These are phyloP conservation scores for Tremellales sp. DNA, from an alignment of 1,284 basidiomycete genomes.

Conservation along the genomic window DNA sequence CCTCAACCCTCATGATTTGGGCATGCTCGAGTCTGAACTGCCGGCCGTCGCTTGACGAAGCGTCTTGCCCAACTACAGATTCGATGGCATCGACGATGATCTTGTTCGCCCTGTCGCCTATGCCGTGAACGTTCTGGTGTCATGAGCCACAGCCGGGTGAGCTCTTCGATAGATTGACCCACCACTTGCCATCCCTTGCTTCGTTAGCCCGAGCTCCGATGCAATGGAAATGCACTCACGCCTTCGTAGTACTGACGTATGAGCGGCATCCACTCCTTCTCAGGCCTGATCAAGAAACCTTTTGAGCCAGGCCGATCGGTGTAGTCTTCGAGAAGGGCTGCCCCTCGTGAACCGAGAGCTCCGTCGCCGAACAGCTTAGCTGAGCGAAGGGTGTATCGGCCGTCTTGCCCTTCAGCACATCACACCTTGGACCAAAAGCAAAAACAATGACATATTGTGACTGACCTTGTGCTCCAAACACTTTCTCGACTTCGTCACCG, in stretches of 20 bases:
- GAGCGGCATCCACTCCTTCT: conserved; percentile 55
- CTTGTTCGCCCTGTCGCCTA: conserved; percentile 83
- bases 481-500: conserved; percentile 59
- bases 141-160: too few species aligned
- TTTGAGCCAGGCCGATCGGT: conserved; percentile 66
- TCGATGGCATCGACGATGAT: conserved; percentile 77
- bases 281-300: conserved; percentile 64
- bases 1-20: conserved; percentile 70
- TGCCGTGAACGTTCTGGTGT: conserved; percentile 78
- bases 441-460: conserved; percentile 1
- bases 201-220: neutral
- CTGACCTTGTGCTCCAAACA: conserved; percentile 47
- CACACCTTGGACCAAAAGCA: neutral
- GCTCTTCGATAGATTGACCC: too few species aligned
- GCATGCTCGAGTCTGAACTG: conserved; percentile 80
- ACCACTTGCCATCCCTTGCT: conserved; percentile 50
- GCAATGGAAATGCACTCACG: conserved; percentile 50
- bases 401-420: conserved; percentile 42
- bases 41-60: conserved; percentile 19
- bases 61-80: conserved; percentile 52
- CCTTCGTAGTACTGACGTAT: conserved; percentile 64
- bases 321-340: conserved; percentile 80
- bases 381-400: conserved; percentile 64
- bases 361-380: conserved; percentile 77
- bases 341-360: conserved; percentile 86